phyloP scores from a whole-genome alignment of 441 rosid genomes.

The Populus trichocarpa region DNA sequence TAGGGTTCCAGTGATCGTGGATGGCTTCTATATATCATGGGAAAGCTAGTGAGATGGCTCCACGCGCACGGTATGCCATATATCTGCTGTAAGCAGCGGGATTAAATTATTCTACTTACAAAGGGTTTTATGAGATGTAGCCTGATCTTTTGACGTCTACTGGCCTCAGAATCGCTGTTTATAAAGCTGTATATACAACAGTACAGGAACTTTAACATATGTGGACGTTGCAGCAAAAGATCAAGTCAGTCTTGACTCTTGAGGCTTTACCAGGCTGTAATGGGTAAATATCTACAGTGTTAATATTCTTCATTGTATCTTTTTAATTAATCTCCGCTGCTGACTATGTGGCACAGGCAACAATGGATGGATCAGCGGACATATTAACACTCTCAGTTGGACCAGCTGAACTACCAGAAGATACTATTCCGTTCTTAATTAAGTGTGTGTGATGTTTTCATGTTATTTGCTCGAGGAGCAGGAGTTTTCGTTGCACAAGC shows the following conservation, averaged over 20 bases:
- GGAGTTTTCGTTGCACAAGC: constrained; percentile 96
- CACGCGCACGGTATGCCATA: constrained; percentile 60
- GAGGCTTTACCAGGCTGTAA: background rate
- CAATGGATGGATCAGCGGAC: constrained; percentile 79
- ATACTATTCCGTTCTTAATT: constrained; percentile 80
- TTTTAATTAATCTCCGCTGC: background rate
- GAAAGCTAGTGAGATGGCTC: constrained; percentile 89
- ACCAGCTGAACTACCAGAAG: constrained; percentile 84
- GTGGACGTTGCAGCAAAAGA: constrained; percentile 89
- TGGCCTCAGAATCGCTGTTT: constrained; percentile 70
- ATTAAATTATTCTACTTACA: background rate
- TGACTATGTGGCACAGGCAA: constrained; percentile 48
- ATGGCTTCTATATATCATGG: constrained; percentile 66
- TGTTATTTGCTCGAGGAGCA: constrained; percentile 69
- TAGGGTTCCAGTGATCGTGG: constrained; percentile 65
- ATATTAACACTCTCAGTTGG: constrained; percentile 79
- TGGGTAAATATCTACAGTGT: background rate
- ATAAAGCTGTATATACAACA: constrained; percentile 87
- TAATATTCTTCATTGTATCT: background rate
- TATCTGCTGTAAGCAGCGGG: background rate
- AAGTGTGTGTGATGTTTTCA: constrained; percentile 77
- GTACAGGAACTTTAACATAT: constrained; percentile 84
- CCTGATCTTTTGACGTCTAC: background rate
- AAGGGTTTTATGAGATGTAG: background rate
- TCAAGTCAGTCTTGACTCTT: constrained; percentile 41